Evolutionary conservation across 2,329 filamentous ascomycete genomes (phyloP), one percentile per base, ranked within the genome.

Genomic region (Achaetomium macrosporum): DNA sequence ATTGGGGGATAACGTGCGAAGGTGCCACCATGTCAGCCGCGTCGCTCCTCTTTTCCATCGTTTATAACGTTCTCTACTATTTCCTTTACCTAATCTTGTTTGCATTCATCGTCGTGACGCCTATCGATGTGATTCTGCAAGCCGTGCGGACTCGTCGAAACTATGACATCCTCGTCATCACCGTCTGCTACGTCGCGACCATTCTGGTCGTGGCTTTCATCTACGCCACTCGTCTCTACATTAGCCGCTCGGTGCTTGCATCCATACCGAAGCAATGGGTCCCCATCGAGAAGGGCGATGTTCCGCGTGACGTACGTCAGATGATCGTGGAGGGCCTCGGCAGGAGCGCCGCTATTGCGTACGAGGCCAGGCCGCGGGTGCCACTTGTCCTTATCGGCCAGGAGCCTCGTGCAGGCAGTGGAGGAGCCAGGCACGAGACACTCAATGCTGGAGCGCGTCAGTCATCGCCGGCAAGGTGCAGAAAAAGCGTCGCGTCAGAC

Each of bases 221-320:
- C 63, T 96, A 95, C 68, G 79, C 84, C 51, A 82, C 84, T 49
- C 79, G 93, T n/a, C 79, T 96, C 17, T 96, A 92, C 70, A 88
- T 92, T 49, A 95, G 89, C 64, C 83, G 88, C 57, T 87, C 79
- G 42, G 83, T 88, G 9, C 77, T 97, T 9, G 81, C 84, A 16
- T 84, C 82, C 4, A 96, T 99, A 54, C 93, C 93, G 1, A 93
- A 92, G 68, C 75, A 82, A 50, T 95, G 88, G 79, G 81, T 96
- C 15, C 91, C 91, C 0, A 77, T 96, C 57, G 89, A 93, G 61
- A 88, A 89, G 66, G 87, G 86, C 59, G 90, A 96, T 66, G 81
- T 96, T 42, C 81, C 80, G 42, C 84, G 83, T 59, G 77, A 78
- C 51, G 89, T 96, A 37, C 78, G 88, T 63, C 80, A 82, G 59